phyloP scores from a whole-genome alignment of 2,329 filamentous ascomycete genomes.

The Emericellopsis atlantica region DNA sequence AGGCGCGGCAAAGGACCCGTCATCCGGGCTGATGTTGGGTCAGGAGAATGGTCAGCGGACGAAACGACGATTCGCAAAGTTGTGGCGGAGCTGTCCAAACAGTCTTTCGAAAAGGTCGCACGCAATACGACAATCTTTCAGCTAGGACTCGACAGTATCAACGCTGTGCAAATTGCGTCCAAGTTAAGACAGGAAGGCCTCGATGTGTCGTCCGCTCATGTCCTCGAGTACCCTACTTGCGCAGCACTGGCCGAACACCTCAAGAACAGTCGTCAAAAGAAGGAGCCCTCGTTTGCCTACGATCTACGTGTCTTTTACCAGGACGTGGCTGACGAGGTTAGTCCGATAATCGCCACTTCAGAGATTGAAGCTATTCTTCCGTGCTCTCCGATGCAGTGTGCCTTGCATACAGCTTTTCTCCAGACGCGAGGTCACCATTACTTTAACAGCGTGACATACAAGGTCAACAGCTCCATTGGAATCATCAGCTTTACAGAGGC shows the following conservation, averaged over 20 bases:
- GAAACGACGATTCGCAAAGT: constrained; percentile 42
- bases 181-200: constrained; percentile 48
- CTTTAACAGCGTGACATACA: constrained; percentile 57
- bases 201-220: constrained; percentile 53
- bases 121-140: constrained; percentile 65
- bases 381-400: constrained; percentile 68
- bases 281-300: constrained; percentile 9
- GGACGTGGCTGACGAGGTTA: constrained; percentile 15
- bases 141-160: constrained; percentile 87
- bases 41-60: constrained; percentile 29
- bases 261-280: background rate
- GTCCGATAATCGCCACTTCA: constrained; percentile 6
- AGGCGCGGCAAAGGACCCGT: constrained; percentile 8
- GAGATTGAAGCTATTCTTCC: constrained; percentile 51
- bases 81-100: constrained; percentile 44
- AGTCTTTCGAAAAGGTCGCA: constrained; percentile 34
- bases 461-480: constrained; percentile 27
- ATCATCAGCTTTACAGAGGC: constrained; percentile 33
- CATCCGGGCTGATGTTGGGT: constrained; percentile 5
- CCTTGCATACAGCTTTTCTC: constrained; percentile 66
- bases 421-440: constrained; percentile 57
- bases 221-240: constrained; percentile 51
- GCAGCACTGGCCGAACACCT: constrained; percentile 18
- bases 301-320: constrained; percentile 26
- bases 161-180: constrained; percentile 64